Percentiles rank a stretch among this genome's conserved stretches.
Evolutionary conservation across 805 yeast species (phyloP).

Genomic region (Teunomyces barrocoloradensis): DNA sequence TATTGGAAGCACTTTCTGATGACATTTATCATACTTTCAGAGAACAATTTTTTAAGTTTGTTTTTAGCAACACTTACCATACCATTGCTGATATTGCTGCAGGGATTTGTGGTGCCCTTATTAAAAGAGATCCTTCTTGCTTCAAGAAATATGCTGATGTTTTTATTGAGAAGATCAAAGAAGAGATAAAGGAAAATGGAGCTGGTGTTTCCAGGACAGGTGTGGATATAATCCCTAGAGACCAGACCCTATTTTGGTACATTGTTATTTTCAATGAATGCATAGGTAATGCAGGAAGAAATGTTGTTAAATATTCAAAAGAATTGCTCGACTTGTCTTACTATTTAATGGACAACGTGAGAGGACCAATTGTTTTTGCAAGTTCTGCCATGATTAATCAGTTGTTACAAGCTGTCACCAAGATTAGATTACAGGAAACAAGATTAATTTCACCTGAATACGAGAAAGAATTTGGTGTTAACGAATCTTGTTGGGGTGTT

Average conservation of each 20-base stretch:
- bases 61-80: slow-evolving; percentile 57
- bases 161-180: slow-evolving; percentile 52
- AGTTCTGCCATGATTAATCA: slow-evolving; percentile 67
- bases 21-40: slow-evolving; percentile 48
- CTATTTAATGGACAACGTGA: slow-evolving; percentile 46
- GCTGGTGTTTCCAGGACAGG: slow-evolving; percentile 77
- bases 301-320: slow-evolving; percentile 41
- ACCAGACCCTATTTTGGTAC: slow-evolving; percentile 71
- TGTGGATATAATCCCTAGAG: slow-evolving; percentile 69
- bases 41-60: slow-evolving; percentile 51
- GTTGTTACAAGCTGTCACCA: slow-evolving; percentile 59
- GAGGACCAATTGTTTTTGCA: slow-evolving; percentile 63
- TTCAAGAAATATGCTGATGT: slow-evolving; percentile 44
- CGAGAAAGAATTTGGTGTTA: slow-evolving; percentile 32
- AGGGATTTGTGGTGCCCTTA: slow-evolving; percentile 68
- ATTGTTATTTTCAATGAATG: slow-evolving; percentile 67
- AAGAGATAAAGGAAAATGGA: slow-evolving; percentile 70
- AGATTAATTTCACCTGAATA: slow-evolving; percentile 51
- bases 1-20: slow-evolving; percentile 58
- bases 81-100: slow-evolving; percentile 66
- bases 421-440: slow-evolving; percentile 56
- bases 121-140: slow-evolving; percentile 56
- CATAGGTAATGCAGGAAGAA: slow-evolving; percentile 62
- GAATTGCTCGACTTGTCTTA: slow-evolving; percentile 48
- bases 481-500: slow-evolving; percentile 71